Percentiles rank a stretch among this genome's conserved stretches.
phyloP scores from a whole-genome alignment of 345 rosid species.

The Lenwebbia sp. region DNA sequence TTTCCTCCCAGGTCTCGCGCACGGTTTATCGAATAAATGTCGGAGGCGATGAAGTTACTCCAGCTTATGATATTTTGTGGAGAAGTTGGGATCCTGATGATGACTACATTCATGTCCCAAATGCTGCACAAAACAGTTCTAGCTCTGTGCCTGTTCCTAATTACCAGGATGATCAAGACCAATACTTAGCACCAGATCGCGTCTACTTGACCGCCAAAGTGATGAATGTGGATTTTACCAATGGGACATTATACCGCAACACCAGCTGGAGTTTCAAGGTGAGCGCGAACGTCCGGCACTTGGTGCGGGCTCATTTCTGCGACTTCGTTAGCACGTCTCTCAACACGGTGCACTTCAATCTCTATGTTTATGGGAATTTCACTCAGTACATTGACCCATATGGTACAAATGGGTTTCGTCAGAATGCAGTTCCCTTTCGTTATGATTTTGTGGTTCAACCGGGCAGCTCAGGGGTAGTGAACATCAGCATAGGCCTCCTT shows the following conservation, averaged over 20 bases:
- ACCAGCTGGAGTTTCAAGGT: conserved; percentile 42
- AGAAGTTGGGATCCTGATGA: conserved; percentile 36
- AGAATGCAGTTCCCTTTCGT: conserved; percentile 11
- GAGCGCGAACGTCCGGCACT: conserved; percentile 15
- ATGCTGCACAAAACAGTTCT: neutral
- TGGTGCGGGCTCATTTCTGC: conserved; percentile 50
- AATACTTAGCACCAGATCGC: conserved; percentile 7
- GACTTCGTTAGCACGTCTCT: conserved; percentile 5
- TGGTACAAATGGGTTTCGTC: accelerated
- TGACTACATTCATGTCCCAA: neutral
- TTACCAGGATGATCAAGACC: neutral
- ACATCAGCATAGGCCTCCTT: conserved; percentile 17
- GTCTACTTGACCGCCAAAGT: conserved; percentile 34
- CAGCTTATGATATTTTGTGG: conserved; percentile 13
- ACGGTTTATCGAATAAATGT: conserved; percentile 29
- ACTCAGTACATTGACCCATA: conserved; percentile 5
- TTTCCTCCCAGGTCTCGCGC: conserved; percentile 13
- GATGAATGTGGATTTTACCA: neutral
- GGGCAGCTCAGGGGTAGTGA: conserved; percentile 25
- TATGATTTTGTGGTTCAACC: conserved; percentile 30
- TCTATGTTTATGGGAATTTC: conserved; percentile 24
- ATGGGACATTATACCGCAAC: neutral
- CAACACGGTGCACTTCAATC: conserved; percentile 9
- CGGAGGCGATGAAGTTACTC: conserved; percentile 20
- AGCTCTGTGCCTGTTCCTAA: accelerated